phyloP scores from a whole-genome alignment of 768 basidiomycete species.

The Dendrothele bispora region DNA sequence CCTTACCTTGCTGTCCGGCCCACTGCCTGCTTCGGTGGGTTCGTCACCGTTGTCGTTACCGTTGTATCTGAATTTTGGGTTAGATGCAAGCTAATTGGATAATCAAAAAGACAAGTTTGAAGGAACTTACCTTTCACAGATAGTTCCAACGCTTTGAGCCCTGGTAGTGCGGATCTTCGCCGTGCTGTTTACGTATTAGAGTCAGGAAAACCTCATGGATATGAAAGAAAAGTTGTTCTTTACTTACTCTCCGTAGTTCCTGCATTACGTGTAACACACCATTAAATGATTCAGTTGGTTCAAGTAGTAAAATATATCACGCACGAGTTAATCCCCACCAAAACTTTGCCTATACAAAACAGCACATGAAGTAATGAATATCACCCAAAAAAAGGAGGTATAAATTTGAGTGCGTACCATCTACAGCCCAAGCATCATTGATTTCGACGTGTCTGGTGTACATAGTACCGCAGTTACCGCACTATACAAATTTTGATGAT shows the following conservation, averaged over 20 bases:
- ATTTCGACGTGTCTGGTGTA: background rate
- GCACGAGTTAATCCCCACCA: constrained; percentile 1
- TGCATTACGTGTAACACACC: background rate
- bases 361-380: background rate
- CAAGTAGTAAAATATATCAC: background rate
- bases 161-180: background rate
- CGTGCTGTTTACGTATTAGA: background rate
- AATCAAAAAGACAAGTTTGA: background rate
- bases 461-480: constrained; percentile 1
- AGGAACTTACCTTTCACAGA: background rate
- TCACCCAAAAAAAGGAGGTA: background rate
- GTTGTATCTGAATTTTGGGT: constrained; percentile 5
- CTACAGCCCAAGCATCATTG: constrained; percentile 4
- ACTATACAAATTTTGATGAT: background rate
- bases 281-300: too few relatives aligned
- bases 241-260: background rate
- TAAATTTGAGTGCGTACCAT: background rate
- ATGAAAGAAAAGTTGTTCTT: background rate
- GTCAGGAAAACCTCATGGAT: background rate
- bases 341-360: background rate
- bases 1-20: constrained; percentile 5
- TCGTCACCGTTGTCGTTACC: constrained; percentile 10
- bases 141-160: background rate
- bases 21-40: constrained; percentile 7
- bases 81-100: background rate